Percentiles rank a stretch among this genome's conserved stretches.
Evolutionary conservation across 495 filamentous ascomycete species (phyloP).

Genomic region (Cercophora samala): DNA sequence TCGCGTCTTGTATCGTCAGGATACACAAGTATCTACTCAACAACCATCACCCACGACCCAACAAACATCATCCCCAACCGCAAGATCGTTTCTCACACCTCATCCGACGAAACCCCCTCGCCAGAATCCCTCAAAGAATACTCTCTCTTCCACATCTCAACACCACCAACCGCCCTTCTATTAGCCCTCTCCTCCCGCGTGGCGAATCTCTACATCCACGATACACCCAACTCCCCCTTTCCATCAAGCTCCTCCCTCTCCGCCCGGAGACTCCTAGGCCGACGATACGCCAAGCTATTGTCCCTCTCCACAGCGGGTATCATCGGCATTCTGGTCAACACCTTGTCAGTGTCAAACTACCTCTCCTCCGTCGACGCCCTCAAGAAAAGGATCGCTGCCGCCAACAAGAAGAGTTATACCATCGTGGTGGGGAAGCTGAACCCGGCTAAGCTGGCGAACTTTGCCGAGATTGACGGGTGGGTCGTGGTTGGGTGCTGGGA

Average conservation of each 20-base stretch:
- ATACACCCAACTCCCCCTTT: slow-evolving; percentile 46
- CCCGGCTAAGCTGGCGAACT: slow-evolving; percentile 93
- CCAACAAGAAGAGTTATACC: slow-evolving; percentile 90
- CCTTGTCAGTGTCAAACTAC: slow-evolving; percentile 87
- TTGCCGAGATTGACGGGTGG: slow-evolving; percentile 91
- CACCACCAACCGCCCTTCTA: slow-evolving; percentile 78
- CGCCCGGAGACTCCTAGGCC: slow-evolving; percentile 58
- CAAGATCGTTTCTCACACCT: slow-evolving; percentile 33
- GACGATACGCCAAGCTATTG: slow-evolving; percentile 83
- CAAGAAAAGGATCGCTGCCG: slow-evolving; percentile 62
- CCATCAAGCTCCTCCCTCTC: slow-evolving; percentile 45
- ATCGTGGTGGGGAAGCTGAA: slow-evolving; percentile 97
- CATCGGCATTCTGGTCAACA: slow-evolving; percentile 93
- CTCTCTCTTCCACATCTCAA: slow-evolving; percentile 84
- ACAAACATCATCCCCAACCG: slow-evolving; percentile 85
- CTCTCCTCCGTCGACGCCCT: slow-evolving; percentile 72
- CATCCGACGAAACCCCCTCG: slow-evolving; percentile 14
- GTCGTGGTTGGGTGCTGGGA: slow-evolving; percentile 99
- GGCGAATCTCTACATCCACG: slow-evolving; percentile 70
- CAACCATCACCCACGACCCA: slow-evolving; percentile 73
- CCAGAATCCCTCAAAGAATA: slow-evolving; percentile 60
- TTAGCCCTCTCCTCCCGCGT: slow-evolving; percentile 85
- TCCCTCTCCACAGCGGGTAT: slow-evolving; percentile 75
- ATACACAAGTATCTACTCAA: slow-evolving; percentile 66
- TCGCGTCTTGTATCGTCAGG: slow-evolving; percentile 53